Percentiles rank a stretch among this genome's conserved stretches.
Conservation (phyloP, 352 stramenopile genomes). For the Phytopythium helicoides region DNA sequence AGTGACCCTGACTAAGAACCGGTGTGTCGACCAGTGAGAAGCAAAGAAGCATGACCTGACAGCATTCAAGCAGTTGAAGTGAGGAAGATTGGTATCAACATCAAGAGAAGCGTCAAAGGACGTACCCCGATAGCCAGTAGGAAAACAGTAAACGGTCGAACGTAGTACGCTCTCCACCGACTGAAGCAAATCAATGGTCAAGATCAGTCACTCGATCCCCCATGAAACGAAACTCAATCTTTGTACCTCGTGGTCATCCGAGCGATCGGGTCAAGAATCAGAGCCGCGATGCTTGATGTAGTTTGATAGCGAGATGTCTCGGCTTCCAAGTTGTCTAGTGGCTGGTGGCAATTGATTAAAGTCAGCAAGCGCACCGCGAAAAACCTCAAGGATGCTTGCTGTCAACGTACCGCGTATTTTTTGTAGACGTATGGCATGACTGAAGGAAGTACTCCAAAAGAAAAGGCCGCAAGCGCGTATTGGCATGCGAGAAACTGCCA, state of each 20-base stretch:
- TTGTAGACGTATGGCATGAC: conserved; percentile 76
- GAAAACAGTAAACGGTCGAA: conserved; percentile 28
- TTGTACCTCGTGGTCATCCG: conserved; percentile 37
- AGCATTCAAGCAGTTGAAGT: neutral
- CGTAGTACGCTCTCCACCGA: conserved; percentile 34
- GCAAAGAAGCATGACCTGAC: conserved; percentile 37
- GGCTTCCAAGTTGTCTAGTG: conserved; percentile 24
- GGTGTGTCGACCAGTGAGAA: conserved; percentile 44
- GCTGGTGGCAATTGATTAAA: conserved; percentile 14
- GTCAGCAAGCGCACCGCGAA: neutral
- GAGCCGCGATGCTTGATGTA: conserved; percentile 40
- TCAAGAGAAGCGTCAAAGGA: neutral
- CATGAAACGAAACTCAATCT: neutral
- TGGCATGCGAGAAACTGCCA: conserved; percentile 56
- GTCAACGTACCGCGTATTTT: conserved; percentile 63
- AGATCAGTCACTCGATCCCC: neutral
- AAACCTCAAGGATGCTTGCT: neutral
- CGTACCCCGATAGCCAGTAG: conserved; percentile 45
- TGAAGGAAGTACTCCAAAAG: conserved; percentile 61
- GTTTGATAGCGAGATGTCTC: conserved; percentile 54
- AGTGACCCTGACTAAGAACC: conserved; percentile 26
- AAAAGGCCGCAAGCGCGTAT: conserved; percentile 52
- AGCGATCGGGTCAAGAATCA: conserved; percentile 52
- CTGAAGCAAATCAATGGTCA: neutral
- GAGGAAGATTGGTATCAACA: neutral